Conservation (phyloP, 495 filamentous ascomycete species). For the Penicillium goetzii region DNA sequence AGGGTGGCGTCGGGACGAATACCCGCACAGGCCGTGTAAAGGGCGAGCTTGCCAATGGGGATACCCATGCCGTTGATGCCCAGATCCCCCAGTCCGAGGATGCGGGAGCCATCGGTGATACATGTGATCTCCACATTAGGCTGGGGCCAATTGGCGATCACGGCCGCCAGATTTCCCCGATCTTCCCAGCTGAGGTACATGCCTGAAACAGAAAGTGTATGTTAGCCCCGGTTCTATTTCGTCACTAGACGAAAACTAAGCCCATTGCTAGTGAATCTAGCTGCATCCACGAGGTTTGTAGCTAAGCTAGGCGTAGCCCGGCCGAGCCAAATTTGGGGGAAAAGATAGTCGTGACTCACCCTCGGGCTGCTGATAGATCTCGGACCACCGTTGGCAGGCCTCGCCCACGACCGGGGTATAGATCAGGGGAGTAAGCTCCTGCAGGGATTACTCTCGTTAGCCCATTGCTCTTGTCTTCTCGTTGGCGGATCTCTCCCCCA, state of each 20-base stretch:
- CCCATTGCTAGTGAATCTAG: neutral
- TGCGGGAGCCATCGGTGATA: constrained; percentile 95
- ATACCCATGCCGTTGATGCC: constrained; percentile 98
- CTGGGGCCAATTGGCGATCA: constrained; percentile 90
- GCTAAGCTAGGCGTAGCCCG: neutral
- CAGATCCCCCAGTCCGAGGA: constrained; percentile 93
- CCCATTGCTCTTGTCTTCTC: constrained; percentile 3
- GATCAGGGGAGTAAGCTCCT: constrained; percentile 89
- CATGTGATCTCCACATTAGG: constrained; percentile 90
- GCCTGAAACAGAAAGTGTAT: constrained; percentile 42
- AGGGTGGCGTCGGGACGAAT: constrained; percentile 92
- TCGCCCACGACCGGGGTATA: constrained; percentile 98
- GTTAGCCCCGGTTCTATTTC: constrained; percentile 36
- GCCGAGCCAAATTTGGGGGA: neutral
- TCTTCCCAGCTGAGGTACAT: constrained; percentile 93
- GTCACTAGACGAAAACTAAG: constrained; percentile 17
- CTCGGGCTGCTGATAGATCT: constrained; percentile 94
- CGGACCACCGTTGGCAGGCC: constrained; percentile 92
- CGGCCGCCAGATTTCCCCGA: constrained; percentile 76
- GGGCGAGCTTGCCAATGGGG: constrained; percentile 89
- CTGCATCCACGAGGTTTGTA: neutral
- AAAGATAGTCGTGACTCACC: constrained; percentile 50
- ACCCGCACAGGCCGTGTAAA: constrained; percentile 96
- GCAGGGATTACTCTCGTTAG: constrained; percentile 24
- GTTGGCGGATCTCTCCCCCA: constrained; percentile 14